Evolutionary conservation across 345 rosid species (phyloP), one percentile per base, ranked within the genome.

Genomic region (Populus davidiana): DNA sequence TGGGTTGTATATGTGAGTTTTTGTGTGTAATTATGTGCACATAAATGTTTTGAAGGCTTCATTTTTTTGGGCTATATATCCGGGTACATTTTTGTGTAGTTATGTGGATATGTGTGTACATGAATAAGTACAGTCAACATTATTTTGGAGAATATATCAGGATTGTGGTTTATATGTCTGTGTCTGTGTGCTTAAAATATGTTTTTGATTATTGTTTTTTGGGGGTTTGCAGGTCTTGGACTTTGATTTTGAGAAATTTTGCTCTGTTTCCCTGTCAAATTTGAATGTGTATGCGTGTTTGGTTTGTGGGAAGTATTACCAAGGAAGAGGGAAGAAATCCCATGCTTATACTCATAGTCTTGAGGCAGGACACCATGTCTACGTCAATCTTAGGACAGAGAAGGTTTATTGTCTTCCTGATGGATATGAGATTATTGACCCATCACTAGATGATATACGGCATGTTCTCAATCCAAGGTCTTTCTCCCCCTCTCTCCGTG

Each of bases 391-490:
- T 78, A 83, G 85, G 66, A 94, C 94, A 0, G 98, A 96, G 88
- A 94, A 88, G 83, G 98, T 94, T 70, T 94, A 90, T 74, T 96
- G 99, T 77, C 97, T 96, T 80, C 98, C 99, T n/a, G 98, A 96
- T 83, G 89, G 98, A 61, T 96, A 96, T 82, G 98, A 94, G 87
- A 90, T 96, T 73, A 92, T 86, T 81, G 98, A 96, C 65, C 94
- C 99, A 9, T 96, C 97, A 43, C 77, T 96, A 75, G 99, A 96
- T 86, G 99, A 94, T 78, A 96, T 94, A 81, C 92, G 97, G 6
- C 91, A 94, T 86, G 98, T 96, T 76, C 82, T 96, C 52, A 89
- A 94, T 76, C 98, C 99, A 71, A 94, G 97, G 99, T 96, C 50
- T 56, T 67, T 72, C 47, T 73, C 67, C 68, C 54, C 66, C 14